Conservation (phyloP, 345 rosid species). For the Eucalyptus brandiana region DNA sequence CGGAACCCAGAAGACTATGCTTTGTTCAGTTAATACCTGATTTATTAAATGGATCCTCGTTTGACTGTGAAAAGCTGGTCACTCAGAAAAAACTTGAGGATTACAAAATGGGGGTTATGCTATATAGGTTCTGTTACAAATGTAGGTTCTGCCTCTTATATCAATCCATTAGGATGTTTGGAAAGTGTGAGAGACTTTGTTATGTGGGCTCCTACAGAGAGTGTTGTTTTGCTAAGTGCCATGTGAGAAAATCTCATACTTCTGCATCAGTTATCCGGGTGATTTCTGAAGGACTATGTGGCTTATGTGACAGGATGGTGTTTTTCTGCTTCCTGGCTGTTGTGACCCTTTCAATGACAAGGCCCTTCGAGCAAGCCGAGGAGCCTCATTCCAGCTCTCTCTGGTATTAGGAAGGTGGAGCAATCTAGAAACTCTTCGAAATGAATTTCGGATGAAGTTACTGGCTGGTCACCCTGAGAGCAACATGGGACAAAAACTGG, state of each 20-base stretch:
- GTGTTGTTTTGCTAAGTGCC: not conserved
- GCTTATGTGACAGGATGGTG: conserved; percentile 45
- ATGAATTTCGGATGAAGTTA: conserved; percentile 56
- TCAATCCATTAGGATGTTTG: not conserved
- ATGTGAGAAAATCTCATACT: not conserved
- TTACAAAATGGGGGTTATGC: not conserved
- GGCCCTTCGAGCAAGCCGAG: conserved; percentile 87
- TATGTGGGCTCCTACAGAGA: not conserved
- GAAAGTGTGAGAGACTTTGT: not conserved
- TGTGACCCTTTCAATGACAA: conserved; percentile 90
- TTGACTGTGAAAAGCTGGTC: not conserved
- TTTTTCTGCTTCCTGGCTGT: conserved; percentile 94
- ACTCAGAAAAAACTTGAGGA: not conserved
- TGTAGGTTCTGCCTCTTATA: not conserved
- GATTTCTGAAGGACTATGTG: not conserved
- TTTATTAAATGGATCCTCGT: not conserved
- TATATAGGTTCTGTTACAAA: not conserved
- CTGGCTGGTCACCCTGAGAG: conserved; percentile 74
- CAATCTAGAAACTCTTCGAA: conserved; percentile 42
- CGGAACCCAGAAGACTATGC: not conserved
- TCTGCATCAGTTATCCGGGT: not conserved
- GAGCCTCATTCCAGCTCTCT: conserved; percentile 82
- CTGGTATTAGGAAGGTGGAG: conserved; percentile 69
- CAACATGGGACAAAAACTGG: conserved; percentile 19
- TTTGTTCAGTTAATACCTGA: not conserved